phyloP scores from a whole-genome alignment of 2,329 filamentous ascomycete genomes.

The Colletotrichum endophyticum region DNA sequence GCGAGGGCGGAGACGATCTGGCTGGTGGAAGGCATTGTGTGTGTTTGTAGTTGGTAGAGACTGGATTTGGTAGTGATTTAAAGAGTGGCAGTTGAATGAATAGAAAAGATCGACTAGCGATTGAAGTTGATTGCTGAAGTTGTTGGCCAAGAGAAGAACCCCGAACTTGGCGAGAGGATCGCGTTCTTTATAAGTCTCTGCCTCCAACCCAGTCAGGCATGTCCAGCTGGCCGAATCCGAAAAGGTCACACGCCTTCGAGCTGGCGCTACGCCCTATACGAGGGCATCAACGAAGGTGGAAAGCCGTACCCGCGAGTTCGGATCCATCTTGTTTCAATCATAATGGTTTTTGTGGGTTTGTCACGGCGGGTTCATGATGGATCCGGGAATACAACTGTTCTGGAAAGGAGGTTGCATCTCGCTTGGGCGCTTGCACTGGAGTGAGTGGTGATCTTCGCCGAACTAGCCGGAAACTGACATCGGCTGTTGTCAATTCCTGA shows the following conservation, averaged over 20 bases:
- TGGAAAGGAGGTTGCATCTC: not conserved
- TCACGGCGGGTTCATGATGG: not conserved
- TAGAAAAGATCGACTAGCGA: not conserved
- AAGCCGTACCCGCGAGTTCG: not conserved
- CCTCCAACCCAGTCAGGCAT: not conserved
- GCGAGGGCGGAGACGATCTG: slow-evolving; percentile 10
- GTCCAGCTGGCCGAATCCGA: not conserved
- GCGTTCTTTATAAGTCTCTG: not conserved
- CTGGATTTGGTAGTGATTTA: not conserved
- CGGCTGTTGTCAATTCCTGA: not conserved
- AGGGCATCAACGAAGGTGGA: not conserved
- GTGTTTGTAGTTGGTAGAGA: not conserved
- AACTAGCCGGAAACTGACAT: not conserved
- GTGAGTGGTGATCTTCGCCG: not conserved
- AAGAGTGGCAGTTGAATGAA: not conserved
- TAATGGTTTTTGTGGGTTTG: not conserved
- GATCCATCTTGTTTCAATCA: slow-evolving; percentile 1
- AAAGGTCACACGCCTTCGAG: not conserved
- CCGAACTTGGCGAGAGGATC: not conserved
- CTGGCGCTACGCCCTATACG: not conserved
- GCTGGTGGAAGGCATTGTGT: slow-evolving; percentile 5
- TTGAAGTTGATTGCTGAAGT: not conserved
- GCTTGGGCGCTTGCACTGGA: not conserved
- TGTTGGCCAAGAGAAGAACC: not conserved
- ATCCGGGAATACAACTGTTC: not conserved